Base-by-base conservation (phyloP, 805 yeast genomes). In the Schwanniomyces pseudopolymorphus region DNA sequence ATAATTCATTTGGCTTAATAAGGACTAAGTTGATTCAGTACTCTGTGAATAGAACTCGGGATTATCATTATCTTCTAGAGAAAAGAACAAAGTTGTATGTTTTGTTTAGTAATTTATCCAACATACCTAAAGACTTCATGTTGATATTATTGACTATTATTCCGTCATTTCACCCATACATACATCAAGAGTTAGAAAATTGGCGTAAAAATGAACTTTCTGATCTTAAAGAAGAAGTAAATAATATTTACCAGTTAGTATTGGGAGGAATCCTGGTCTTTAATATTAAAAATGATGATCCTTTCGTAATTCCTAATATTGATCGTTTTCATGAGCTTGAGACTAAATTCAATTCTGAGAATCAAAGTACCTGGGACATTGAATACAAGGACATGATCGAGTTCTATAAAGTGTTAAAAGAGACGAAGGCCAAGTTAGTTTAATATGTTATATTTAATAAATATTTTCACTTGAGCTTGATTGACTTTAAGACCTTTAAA, bases 41-140 rank as follows among this genome's bases (percentile, higher is more conserved):
- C 22, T 51, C 50, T 4, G 58, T 63, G 3, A 38, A 35, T 8
- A 48, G 69, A 42, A 50, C 54, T 9, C 43, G 64, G 20, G 69
- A 62, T 25, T 63, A 53, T 48, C 62, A 63, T 31, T 46, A 44
- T 20, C 45, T 58, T 10, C 38, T 57, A 14, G 36, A 26, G 25
- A 38, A 42, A n/a, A 45, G 43, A 21, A 40, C 43, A 20, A 43
- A 35, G 35, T 43, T 49, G 43, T 45, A 39, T 20, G 13, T 19
- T 25, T 10, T 52, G 1, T 25, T 17, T 7, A 56, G 49, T 31
- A 44, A 47, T 9, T n/a, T 52, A 1, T 50, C 39, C 25, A 59
- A 51, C 39, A 14, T 55, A 2, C 48, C 55, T 48, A 61, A 59
- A 42, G 66, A 63, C 44, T 4, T 40, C 0, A 25, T 57, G 3